Evolutionary conservation across 768 basidiomycete species (phyloP).

Genomic region (Pleurotus platypus): DNA sequence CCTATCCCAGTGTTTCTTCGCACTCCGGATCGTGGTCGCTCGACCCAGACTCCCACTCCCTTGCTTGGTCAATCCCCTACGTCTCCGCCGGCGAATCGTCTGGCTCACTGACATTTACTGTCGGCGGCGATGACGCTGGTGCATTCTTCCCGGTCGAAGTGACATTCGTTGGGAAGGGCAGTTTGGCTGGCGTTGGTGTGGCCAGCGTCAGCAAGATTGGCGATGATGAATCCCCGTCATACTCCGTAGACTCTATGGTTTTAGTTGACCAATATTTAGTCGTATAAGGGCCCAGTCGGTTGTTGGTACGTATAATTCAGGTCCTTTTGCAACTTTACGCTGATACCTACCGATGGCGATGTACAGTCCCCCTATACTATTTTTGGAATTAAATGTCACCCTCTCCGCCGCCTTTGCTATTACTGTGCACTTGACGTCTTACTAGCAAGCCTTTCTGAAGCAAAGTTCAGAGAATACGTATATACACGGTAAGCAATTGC

Average conservation of each 20-base stretch:
- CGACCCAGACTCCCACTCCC: slow-evolving; percentile 72
- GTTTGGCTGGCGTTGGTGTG: slow-evolving; percentile 74
- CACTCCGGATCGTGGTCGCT: slow-evolving; percentile 79
- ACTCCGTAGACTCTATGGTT: slow-evolving; percentile 54
- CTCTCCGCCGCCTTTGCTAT: no score
- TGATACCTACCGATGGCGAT: no score
- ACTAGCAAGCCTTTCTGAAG: no score
- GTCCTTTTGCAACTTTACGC: no score
- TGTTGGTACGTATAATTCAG: no score
- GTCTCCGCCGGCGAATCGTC: slow-evolving; percentile 61
- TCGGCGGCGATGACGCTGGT: slow-evolving; percentile 77
- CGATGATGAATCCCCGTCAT: slow-evolving; percentile 34
- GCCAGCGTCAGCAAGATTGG: slow-evolving; percentile 51
- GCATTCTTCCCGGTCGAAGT: slow-evolving; percentile 93
- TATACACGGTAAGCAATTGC: no score
- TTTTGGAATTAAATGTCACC: no score
- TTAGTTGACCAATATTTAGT: slow-evolving; percentile 56
- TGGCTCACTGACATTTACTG: slow-evolving; percentile 89
- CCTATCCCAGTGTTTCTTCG: slow-evolving; percentile 81
- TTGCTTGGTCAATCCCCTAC: slow-evolving; percentile 81
- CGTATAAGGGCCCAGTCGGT: slow-evolving; percentile 24
- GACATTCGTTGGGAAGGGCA: slow-evolving; percentile 76
- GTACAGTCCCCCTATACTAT: no score
- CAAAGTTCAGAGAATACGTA: no score
- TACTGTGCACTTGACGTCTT: no score